These are phyloP conservation scores for Phaseolus lunatus DNA, from an alignment of 306 rosid genomes.

Conservation along the genomic window DNA sequence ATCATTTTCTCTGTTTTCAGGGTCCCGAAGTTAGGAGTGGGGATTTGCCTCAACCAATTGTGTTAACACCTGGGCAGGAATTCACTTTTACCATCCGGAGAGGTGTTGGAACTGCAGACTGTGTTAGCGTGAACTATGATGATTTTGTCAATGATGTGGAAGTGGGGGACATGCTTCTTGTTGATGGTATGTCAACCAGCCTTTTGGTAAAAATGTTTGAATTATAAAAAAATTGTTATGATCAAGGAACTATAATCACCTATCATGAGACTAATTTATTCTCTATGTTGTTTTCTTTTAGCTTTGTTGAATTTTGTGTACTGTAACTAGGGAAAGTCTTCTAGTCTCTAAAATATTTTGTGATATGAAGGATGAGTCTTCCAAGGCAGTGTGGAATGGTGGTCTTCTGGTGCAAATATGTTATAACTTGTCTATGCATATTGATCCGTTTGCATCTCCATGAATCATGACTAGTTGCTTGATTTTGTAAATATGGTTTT, in stretches of 20 bases:
- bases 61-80: slow-evolving; percentile 70
- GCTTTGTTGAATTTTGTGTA: slow-evolving; percentile 8
- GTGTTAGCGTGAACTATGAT: slow-evolving; percentile 94
- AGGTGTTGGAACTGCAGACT: slow-evolving; percentile 79
- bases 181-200: slow-evolving; percentile 68
- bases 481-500: background rate
- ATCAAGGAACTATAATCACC: background rate
- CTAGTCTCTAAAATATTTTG: background rate
- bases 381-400: background rate
- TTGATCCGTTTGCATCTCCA: background rate
- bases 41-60: slow-evolving; percentile 84
- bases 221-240: background rate
- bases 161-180: slow-evolving; percentile 88
- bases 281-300: background rate
- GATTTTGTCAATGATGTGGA: slow-evolving; percentile 93
- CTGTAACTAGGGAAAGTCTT: background rate
- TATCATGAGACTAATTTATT: background rate
- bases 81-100: slow-evolving; percentile 88
- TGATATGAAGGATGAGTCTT: background rate
- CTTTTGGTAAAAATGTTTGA: slow-evolving; percentile 9
- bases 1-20: slow-evolving; percentile 48
- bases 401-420: background rate
- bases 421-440: background rate
- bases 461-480: slow-evolving; percentile 1
- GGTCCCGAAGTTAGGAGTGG: slow-evolving; percentile 99